phyloP scores from a whole-genome alignment of 257 asterid genomes.

The Penstemon newberryi region DNA sequence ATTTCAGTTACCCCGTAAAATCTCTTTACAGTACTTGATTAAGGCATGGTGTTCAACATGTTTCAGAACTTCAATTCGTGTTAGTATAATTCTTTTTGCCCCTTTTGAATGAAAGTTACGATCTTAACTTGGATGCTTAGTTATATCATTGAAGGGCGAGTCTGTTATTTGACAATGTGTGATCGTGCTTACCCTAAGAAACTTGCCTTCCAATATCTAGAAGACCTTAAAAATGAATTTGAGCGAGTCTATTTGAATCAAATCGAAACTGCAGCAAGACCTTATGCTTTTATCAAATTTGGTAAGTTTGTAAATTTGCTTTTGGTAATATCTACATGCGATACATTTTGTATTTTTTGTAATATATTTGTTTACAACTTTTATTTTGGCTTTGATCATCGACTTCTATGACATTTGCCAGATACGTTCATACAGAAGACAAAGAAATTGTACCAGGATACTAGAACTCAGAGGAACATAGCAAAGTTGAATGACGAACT shows the following conservation, averaged over 20 bases:
- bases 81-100: not conserved
- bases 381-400: not conserved
- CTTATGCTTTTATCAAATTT: conserved; percentile 93
- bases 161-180: conserved; percentile 94
- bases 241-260: conserved; percentile 81
- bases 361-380: not conserved
- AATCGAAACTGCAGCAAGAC: conserved; percentile 98
- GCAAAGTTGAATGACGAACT: conserved; percentile 94
- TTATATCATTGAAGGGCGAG: conserved; percentile 84
- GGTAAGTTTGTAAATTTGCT: conserved; percentile 46
- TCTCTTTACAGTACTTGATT: conserved; percentile 6
- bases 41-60: conserved; percentile 18
- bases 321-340: conserved; percentile 8
- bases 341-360: conserved; percentile 15
- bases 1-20: not conserved
- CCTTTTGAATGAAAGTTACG: conserved; percentile 18
- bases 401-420: conserved; percentile 33
- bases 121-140: conserved; percentile 63
- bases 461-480: conserved; percentile 87
- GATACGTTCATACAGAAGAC: conserved; percentile 92
- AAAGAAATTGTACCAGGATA: conserved; percentile 90
- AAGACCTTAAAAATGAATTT: conserved; percentile 92
- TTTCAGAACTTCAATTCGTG: not conserved
- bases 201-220: conserved; percentile 89
- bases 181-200: conserved; percentile 96